These are phyloP conservation scores for Fusarium nisikadoi DNA, from an alignment of 2,329 filamentous ascomycete genomes.

Conservation along the genomic window DNA sequence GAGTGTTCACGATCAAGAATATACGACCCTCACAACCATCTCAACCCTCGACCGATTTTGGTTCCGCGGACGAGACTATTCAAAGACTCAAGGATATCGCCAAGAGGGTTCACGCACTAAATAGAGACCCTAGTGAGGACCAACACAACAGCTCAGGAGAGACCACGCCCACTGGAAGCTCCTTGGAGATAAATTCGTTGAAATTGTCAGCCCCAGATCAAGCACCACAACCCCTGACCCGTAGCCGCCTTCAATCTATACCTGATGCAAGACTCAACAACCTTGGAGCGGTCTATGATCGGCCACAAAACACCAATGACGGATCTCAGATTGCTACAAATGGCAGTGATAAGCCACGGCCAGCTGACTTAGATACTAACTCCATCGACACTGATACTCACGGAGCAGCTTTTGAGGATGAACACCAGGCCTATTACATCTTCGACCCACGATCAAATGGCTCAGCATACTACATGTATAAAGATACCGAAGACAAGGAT, in stretches of 20 bases:
- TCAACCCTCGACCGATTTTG: background rate
- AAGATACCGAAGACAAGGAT: conserved; percentile 7
- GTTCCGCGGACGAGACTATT: background rate
- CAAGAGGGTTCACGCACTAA: background rate
- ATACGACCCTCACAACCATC: background rate
- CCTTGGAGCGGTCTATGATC: conserved; percentile 8
- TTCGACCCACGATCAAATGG: conserved; percentile 27
- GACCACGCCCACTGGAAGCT: background rate
- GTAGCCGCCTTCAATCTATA: conserved; percentile 14
- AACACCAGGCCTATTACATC: conserved; percentile 30
- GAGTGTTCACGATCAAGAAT: background rate
- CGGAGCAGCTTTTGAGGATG: background rate
- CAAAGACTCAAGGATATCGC: background rate
- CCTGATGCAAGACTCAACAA: conserved; percentile 25
- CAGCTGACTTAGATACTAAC: conserved; percentile 5
- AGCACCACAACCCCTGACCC: conserved; percentile 24
- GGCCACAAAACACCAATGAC: background rate
- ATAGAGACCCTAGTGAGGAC: background rate
- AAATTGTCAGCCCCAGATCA: background rate
- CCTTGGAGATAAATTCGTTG: background rate
- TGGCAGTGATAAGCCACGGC: conserved; percentile 17
- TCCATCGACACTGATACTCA: background rate
- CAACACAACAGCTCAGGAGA: background rate
- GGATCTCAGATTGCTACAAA: conserved; percentile 34
- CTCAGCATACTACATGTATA: conserved; percentile 31